Conservation (phyloP, 2,329 filamentous ascomycete species). For the Knufia fluminis region DNA sequence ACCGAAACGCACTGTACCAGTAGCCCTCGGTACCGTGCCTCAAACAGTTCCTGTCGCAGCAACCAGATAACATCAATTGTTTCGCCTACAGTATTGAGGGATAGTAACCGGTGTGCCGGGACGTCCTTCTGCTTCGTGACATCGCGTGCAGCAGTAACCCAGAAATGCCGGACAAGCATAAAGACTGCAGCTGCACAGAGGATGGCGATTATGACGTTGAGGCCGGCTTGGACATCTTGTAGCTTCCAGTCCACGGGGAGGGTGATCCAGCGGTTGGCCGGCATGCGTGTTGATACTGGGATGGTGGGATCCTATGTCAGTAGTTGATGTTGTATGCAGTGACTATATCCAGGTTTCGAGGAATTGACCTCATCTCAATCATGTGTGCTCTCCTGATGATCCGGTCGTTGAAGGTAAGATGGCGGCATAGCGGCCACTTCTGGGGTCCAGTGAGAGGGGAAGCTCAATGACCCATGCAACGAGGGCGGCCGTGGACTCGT, state of each 20-base stretch:
- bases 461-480: too few relatives aligned
- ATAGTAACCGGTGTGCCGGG: constrained; percentile 10
- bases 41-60: constrained; percentile 10
- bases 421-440: too few relatives aligned
- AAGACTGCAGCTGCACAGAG: constrained; percentile 12
- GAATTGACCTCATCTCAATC: too few relatives aligned
- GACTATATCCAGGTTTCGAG: too few relatives aligned
- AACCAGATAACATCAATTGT: constrained; percentile 12
- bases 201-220: constrained; percentile 14
- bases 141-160: constrained; percentile 8
- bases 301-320: too few relatives aligned
- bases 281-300: too few relatives aligned
- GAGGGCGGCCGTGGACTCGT: too few relatives aligned
- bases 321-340: too few relatives aligned
- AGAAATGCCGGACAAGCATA: constrained; percentile 13
- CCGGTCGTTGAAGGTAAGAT: too few relatives aligned
- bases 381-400: background rate
- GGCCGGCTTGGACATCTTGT: constrained; percentile 15
- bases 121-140: constrained; percentile 10
- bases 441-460: too few relatives aligned
- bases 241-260: constrained; percentile 11
- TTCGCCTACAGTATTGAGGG: constrained; percentile 14
- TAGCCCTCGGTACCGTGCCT: constrained; percentile 8
- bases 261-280: background rate
- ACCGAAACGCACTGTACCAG: constrained; percentile 12